Conservation (phyloP, 2,329 filamentous ascomycete species). For the Colletotrichum sansevieriae region DNA sequence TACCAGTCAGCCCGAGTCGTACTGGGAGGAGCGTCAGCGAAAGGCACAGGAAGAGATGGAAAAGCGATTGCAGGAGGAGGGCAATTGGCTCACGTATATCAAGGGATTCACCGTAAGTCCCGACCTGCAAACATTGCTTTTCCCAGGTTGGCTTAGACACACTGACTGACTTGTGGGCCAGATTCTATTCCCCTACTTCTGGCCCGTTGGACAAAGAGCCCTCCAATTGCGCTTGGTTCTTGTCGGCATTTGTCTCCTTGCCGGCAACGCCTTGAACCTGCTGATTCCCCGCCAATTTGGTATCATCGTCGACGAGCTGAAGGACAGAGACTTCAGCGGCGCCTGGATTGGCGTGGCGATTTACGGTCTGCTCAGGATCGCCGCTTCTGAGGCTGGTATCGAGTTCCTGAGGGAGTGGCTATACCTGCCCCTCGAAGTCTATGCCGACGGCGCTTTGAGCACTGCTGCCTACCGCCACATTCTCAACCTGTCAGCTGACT, state of each 20-base stretch:
- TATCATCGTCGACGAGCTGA: constrained; percentile 79
- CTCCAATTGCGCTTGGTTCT: constrained; percentile 78
- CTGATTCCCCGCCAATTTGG: constrained; percentile 86
- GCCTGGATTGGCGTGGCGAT: constrained; percentile 66
- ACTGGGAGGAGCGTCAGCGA: constrained; percentile 66
- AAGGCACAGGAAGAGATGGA: constrained; percentile 70
- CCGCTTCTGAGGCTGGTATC: constrained; percentile 67
- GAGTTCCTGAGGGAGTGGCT: constrained; percentile 67
- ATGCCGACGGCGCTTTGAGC: constrained; percentile 66
- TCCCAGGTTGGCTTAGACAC: neutral
- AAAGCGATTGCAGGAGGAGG: constrained; percentile 79
- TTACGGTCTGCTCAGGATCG: constrained; percentile 65
- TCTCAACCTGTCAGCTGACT: constrained; percentile 71
- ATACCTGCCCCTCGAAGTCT: constrained; percentile 70
- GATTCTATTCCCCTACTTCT: constrained; percentile 84
- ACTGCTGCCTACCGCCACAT: constrained; percentile 70
- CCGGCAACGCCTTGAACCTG: constrained; percentile 79
- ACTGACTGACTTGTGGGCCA: constrained; percentile 46
- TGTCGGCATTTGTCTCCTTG: constrained; percentile 76
- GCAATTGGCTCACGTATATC: constrained; percentile 82
- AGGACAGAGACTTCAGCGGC: constrained; percentile 43
- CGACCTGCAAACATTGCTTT: constrained; percentile 10
- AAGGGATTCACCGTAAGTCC: constrained; percentile 74
- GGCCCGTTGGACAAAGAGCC: constrained; percentile 75
- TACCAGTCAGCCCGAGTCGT: constrained; percentile 63